Evolutionary conservation across 805 yeast species (phyloP).

Genomic region (Zygoascus ofunaensis): DNA sequence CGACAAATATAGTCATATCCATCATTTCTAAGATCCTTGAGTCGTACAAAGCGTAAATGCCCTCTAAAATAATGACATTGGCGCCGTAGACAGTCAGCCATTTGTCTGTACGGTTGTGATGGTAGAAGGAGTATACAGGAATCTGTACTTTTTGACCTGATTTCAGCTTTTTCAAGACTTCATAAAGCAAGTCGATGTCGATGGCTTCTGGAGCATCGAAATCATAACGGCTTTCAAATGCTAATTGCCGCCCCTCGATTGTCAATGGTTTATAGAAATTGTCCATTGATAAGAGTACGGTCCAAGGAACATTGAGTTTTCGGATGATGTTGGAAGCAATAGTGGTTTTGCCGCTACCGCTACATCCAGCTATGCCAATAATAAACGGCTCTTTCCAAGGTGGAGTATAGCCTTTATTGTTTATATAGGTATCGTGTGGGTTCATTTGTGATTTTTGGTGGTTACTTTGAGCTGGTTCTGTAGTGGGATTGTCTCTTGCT

Average conservation of each 20-base stretch:
- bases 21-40: constrained; percentile 58
- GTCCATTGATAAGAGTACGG: constrained; percentile 79
- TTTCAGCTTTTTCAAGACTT: constrained; percentile 52
- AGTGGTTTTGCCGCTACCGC: constrained; percentile 85
- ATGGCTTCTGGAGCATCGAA: constrained; percentile 82
- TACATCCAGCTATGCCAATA: constrained; percentile 78
- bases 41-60: constrained; percentile 75
- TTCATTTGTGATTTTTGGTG: constrained; percentile 1
- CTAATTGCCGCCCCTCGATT: constrained; percentile 49
- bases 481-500: no score
- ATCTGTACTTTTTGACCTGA: constrained; percentile 41
- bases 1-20: constrained; percentile 85
- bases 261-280: constrained; percentile 78
- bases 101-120: constrained; percentile 54
- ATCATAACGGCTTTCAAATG: constrained; percentile 65
- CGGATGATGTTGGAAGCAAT: constrained; percentile 77
- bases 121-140: constrained; percentile 59
- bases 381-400: constrained; percentile 87
- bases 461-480: no score
- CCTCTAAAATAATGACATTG: constrained; percentile 85
- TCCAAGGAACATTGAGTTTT: constrained; percentile 78
- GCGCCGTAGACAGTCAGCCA: constrained; percentile 83
- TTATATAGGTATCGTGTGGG: constrained; percentile 6
- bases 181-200: constrained; percentile 64
- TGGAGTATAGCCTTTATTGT: constrained; percentile 43